These are phyloP conservation scores for Leishmania tarentolae DNA, from an alignment of 208 protist genomes.

Conservation along the genomic window DNA sequence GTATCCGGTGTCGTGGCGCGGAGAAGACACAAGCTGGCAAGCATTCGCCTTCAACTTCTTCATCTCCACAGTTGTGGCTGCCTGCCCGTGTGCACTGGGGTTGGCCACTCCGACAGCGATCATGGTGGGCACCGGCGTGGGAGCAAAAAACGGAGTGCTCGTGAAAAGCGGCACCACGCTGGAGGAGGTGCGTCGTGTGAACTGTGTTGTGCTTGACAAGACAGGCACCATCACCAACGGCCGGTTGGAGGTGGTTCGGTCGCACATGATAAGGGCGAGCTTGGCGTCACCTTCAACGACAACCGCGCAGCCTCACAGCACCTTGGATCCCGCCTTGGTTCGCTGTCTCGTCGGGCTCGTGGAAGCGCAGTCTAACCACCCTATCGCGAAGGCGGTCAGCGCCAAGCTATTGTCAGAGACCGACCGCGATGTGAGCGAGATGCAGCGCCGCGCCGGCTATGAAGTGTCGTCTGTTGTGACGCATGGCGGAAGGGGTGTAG, in stretches of 20 bases:
- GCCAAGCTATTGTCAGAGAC: constrained; percentile 17
- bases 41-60: constrained; percentile 94
- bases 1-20: constrained; percentile 73
- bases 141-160: constrained; percentile 88
- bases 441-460: constrained; percentile 13
- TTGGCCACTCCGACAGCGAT: constrained; percentile 97
- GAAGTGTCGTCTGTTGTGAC: constrained; percentile 47
- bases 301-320: neutral
- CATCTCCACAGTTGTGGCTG: constrained; percentile 95
- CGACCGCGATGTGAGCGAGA: neutral
- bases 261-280: neutral
- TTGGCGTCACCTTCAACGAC: neutral
- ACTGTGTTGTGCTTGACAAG: constrained; percentile 96
- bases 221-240: constrained; percentile 98
- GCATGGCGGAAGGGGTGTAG: constrained; percentile 51
- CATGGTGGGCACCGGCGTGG: constrained; percentile 97
- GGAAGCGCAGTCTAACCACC: constrained; percentile 84
- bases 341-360: constrained; percentile 44
- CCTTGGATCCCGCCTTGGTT: constrained; percentile 16
- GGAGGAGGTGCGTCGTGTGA: constrained; percentile 78
- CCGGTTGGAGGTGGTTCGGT: constrained; percentile 74
- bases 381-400: constrained; percentile 85
- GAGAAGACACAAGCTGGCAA: constrained; percentile 32
- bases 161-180: constrained; percentile 94
- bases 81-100: constrained; percentile 97